Evolutionary conservation across 352 stramenopile species (phyloP), one percentile per base, ranked within the genome.

Genomic region (Phytopythium boreale): DNA sequence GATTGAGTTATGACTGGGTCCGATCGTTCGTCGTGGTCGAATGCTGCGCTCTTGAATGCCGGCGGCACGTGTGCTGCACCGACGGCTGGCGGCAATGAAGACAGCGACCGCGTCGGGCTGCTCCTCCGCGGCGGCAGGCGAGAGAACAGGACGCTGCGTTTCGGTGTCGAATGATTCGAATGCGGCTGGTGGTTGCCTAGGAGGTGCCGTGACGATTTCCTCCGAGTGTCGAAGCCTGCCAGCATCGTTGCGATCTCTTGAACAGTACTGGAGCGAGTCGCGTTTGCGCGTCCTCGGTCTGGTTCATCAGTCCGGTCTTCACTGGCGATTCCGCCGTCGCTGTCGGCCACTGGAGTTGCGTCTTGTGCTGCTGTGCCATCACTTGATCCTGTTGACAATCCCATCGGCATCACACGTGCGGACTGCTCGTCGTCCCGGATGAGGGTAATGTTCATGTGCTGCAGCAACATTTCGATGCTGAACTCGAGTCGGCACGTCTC

Each of bases 401-500:
- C 19, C 19, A 44, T 43, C 4, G 52, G 52, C 29, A 20, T 0
- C 22, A 24, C 9, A 5, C 5, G 27, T 2, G 51, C 27, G 19
- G 6, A 27, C 4, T 36, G 29, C 15, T 6, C 24, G 1, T 57
- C 51, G 26, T 57, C 51, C 19, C 63, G 53, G 51, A 82, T 66
- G 22, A 82, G 26, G 24, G 67, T 75, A 51, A 89, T 84, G 15
- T 56, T 49, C 79, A 89, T 87, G 52, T 86, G 79, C 31, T 88
- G 60, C 43, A 89, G 59, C 20, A 89, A 66, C 26, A 87, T 17
- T 29, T 89, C 73, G 26, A 89, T 69, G 44, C 79, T 88, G 50
- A 89, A 88, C 62, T 89, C 80, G 27, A 89, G 73, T 2, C 77
- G 80, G 63, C 75, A 86, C 8, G 75, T 77, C 56, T 89, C 79